Evolutionary conservation across 2,329 filamentous ascomycete species (phyloP).

Genomic region (Alternaria sp.): DNA sequence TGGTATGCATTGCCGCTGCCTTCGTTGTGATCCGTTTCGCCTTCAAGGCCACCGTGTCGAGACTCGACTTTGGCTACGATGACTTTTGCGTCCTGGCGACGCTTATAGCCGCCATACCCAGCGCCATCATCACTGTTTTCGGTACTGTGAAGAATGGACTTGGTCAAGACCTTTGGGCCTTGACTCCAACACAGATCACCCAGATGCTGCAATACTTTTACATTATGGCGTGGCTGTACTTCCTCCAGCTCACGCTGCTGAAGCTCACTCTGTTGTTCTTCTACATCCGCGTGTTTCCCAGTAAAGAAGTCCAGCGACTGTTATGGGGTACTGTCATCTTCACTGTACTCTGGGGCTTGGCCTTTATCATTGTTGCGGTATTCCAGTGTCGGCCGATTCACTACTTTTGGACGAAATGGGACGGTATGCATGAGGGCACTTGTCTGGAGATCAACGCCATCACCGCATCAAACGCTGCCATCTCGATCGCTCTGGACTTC

Average conservation of each 20-base stretch:
- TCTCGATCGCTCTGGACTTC: constrained; percentile 48
- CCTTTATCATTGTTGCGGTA: constrained; percentile 33
- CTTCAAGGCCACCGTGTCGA: constrained; percentile 49
- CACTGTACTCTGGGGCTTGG: constrained; percentile 35
- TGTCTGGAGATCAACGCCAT: constrained; percentile 51
- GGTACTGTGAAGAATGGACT: constrained; percentile 52
- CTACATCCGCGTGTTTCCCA: constrained; percentile 46
- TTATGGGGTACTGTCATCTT: constrained; percentile 40
- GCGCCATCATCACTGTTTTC: constrained; percentile 37
- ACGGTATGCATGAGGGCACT: constrained; percentile 37
- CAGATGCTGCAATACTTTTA: constrained; percentile 53
- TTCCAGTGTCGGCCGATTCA: constrained; percentile 50
- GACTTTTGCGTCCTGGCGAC: constrained; percentile 47
- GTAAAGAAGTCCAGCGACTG: constrained; percentile 28
- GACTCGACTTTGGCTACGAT: constrained; percentile 50
- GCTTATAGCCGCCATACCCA: constrained; percentile 32
- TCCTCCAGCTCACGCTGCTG: constrained; percentile 39
- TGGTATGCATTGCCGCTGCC: constrained; percentile 46
- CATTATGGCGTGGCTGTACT: constrained; percentile 49
- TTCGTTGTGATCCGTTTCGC: constrained; percentile 50
- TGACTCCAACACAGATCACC: constrained; percentile 55
- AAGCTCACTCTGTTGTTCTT: constrained; percentile 44
- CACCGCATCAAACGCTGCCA: constrained; percentile 42
- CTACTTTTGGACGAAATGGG: constrained; percentile 49
- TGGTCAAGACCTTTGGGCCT: constrained; percentile 63